Evolutionary conservation across 2,329 filamentous ascomycete species (phyloP), one percentile per base, ranked within the genome.

Genomic region (Aaosphaeria pasadenensis): DNA sequence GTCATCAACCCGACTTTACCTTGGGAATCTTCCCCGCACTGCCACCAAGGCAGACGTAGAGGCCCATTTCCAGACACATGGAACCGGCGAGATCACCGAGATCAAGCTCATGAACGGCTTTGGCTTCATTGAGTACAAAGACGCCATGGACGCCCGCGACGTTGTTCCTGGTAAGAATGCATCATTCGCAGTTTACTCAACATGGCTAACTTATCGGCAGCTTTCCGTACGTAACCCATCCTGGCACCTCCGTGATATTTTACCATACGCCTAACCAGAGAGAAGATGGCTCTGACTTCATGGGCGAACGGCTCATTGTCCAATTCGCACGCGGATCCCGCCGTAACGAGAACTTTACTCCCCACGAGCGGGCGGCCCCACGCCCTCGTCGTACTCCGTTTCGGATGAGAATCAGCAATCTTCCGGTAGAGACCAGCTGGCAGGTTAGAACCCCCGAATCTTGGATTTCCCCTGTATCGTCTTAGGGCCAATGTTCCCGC

Each of bases 61-160:
- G 77, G 84, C 86, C 65, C 92, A 97, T 75, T 99, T 99, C 77
- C 87, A 87, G 72, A 90, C 86, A 67, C 91, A 96, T 85, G 94
- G 92, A 70, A 92, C 91, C 62, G 94, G 94, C 73, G 91, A 96
- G 73, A 97, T 99, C 71, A 94, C 88, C 60, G 94, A 99, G 78
- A 92, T 99, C 78, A 99, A 99, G 80, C 85, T 99, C 56, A 99
- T 99, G 94, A 97, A 96, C 71, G 94, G 94, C 67, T 99, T 99
- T 71, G 94, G 94, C 71, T 99, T 99, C 79, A 96, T 99, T 71
- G 94, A 99, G 75, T 99, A 97, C 76, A 95, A 96, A 75, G 94
- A 97, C 77, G 85, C 91, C 50, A 89, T 96, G 88, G 94, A 99
- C 77, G 94, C 94, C 60, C 88, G 92, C 70, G 94, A 99, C 77